Conservation (phyloP, 2,329 filamentous ascomycete species). For the Lanzia echinophila region DNA sequence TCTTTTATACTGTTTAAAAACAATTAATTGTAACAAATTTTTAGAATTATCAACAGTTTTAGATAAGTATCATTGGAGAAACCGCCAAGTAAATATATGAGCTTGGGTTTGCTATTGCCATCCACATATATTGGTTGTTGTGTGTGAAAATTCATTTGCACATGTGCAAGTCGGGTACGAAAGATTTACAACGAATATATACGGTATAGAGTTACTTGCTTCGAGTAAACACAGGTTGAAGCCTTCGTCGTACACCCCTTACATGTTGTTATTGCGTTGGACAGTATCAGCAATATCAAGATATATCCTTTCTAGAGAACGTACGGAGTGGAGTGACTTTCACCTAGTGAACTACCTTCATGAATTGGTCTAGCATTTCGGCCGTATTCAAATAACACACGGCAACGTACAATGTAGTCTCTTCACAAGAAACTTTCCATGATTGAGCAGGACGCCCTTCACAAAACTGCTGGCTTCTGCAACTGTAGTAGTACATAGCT, state of each 20-base stretch:
- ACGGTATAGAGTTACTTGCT: not conserved
- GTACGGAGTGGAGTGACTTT: slow-evolving; percentile 32
- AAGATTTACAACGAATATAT: not conserved
- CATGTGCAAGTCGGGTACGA: too few species aligned
- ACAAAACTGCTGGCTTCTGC: slow-evolving; percentile 33
- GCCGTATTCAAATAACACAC: slow-evolving; percentile 36
- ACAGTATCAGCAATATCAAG: slow-evolving; percentile 25
- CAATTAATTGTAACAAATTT: not conserved
- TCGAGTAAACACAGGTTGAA: slow-evolving; percentile 29
- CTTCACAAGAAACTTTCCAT: slow-evolving; percentile 36
- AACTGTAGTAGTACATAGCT: slow-evolving; percentile 2
- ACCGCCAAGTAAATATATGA: too few species aligned
- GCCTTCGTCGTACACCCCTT: slow-evolving; percentile 34
- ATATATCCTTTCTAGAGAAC: too few species aligned
- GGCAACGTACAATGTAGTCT: slow-evolving; percentile 38
- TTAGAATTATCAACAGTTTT: too few species aligned
- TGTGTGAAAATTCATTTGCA: too few species aligned
- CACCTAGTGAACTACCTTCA: slow-evolving; percentile 37
- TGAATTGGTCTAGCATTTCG: slow-evolving; percentile 37
- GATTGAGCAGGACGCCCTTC: slow-evolving; percentile 28
- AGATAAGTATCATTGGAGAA: too few species aligned
- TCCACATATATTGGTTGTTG: too few species aligned
- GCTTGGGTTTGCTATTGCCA: too few species aligned
- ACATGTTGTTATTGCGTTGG: slow-evolving; percentile 38
- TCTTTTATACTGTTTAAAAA: not conserved